Conservation (phyloP, 2,329 filamentous ascomycete genomes). For the Pseudogymnoascus sp. region DNA sequence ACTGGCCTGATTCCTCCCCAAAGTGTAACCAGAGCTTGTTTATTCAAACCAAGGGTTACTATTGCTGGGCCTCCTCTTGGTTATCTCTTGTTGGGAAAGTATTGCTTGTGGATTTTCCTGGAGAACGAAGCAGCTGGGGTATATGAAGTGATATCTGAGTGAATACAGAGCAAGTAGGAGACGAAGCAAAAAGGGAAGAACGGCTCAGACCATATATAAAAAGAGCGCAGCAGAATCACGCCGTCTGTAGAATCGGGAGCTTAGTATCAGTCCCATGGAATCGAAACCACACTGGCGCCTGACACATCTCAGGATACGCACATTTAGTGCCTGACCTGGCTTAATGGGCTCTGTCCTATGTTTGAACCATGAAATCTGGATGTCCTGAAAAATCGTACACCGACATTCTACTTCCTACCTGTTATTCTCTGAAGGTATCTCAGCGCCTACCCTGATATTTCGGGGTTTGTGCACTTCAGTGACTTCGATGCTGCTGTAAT, state of each 20-base stretch:
- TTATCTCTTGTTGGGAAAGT: neutral
- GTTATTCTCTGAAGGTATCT: no score
- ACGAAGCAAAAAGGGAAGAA: neutral
- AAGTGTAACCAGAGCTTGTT: neutral
- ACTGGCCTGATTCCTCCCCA: neutral
- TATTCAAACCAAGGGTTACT: neutral
- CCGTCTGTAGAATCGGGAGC: neutral
- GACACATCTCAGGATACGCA: neutral
- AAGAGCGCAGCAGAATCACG: neutral
- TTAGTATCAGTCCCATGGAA: constrained; percentile 3
- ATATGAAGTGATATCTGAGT: neutral
- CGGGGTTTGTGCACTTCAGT: neutral
- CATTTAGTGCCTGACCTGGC: neutral
- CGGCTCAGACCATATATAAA: neutral
- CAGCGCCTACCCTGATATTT: neutral
- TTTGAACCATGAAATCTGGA: neutral
- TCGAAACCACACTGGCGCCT: neutral
- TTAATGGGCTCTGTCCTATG: neutral
- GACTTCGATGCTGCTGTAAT: neutral
- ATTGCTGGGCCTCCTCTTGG: neutral
- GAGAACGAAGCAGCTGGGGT: neutral
- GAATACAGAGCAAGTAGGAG: neutral
- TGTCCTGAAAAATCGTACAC: neutral
- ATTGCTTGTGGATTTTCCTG: neutral
- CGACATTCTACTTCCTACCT: neutral